A percentile compares a stretch with the other conserved stretches of the same genome.
Conservation (phyloP, 2,329 filamentous ascomycete genomes). For the Penicillium sp. region DNA sequence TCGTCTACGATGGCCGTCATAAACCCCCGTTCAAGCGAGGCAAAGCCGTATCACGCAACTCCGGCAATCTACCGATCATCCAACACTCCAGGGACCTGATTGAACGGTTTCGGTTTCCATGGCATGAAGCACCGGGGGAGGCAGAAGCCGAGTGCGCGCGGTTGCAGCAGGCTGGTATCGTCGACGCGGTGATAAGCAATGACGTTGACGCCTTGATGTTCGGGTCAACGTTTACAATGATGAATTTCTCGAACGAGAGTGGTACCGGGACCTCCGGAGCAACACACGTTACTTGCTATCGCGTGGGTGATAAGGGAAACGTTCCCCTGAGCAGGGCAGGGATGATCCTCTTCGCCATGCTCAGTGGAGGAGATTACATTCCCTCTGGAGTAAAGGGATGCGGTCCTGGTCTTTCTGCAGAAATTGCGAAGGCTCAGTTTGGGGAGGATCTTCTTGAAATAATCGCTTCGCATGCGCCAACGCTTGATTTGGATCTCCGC, state of each 20-base stretch:
- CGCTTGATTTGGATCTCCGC: slow-evolving; percentile 45
- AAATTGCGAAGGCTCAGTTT: slow-evolving; percentile 86
- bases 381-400: slow-evolving; percentile 85
- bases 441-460: slow-evolving; percentile 66
- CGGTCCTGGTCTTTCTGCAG: slow-evolving; percentile 83
- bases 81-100: slow-evolving; percentile 82
- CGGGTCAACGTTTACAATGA: slow-evolving; percentile 74
- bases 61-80: slow-evolving; percentile 66
- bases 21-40: slow-evolving; percentile 88
- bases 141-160: slow-evolving; percentile 95
- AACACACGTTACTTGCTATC: slow-evolving; percentile 85
- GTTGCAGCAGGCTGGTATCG: slow-evolving; percentile 76
- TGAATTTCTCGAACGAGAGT: slow-evolving; percentile 79
- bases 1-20: slow-evolving; percentile 85
- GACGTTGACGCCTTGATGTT: slow-evolving; percentile 99
- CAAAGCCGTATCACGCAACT: slow-evolving; percentile 59
- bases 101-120: slow-evolving; percentile 78
- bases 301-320: slow-evolving; percentile 45
- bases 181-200: slow-evolving; percentile 92
- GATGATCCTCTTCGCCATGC: slow-evolving; percentile 90
- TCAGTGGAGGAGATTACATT: slow-evolving; percentile 94
- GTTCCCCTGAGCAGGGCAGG: slow-evolving; percentile 71
- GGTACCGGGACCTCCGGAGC: slow-evolving; percentile 62
- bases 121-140: slow-evolving; percentile 87
- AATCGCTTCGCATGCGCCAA: slow-evolving; percentile 57